Base-by-base conservation (phyloP, 176 grass and related monocot genomes). In the Phyllostachys edulis region DNA sequence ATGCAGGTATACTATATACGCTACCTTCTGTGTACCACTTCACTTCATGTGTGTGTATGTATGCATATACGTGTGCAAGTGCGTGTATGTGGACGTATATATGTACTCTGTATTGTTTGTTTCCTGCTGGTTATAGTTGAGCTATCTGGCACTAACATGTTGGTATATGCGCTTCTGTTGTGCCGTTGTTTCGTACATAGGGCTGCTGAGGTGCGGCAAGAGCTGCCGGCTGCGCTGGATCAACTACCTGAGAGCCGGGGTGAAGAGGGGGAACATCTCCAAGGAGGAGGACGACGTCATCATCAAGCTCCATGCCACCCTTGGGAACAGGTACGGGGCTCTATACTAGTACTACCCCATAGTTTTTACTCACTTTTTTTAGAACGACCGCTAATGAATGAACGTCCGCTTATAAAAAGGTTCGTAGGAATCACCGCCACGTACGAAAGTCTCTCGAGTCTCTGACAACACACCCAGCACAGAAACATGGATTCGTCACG, bases 221-320 rank as follows among this genome's bases (percentile, higher is more conserved):
- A 94, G 92, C 80, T 97, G 90, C 87, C 76, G 92, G 65, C 81
- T 94, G 16, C 91, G 92, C 29, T 94, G 92, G 92, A 87, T 94
- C 70, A 94, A 94, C 85, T 94, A 94, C 75, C 63, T 94, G 4
- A 81, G 89, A 77, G 82, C 83, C 50, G 95, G 90, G 73, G 79
- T 98, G 3, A 98, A 94, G 87, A 67, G 95, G 47, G 95, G 92
- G 0, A 93, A 93, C 87, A 91, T 98, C 76, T 85, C 92, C 23
- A 84, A 86, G 76, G 87, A 98, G 34, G 95, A 98, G 37, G 92
- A 94, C 40, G 90, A 98, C 62, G 77, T 86, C 87, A 91, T 98
- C 68, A 65, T 93, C 82, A 90, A 93, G 85, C 90, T 98, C 66
- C 95, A 94, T 51, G 60, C 89, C 65, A 82, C 92, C 50, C 90